Evolutionary conservation across 805 yeast species (phyloP), one percentile per base, ranked within the genome.

Genomic region (Kazachstania kunashirensis): DNA sequence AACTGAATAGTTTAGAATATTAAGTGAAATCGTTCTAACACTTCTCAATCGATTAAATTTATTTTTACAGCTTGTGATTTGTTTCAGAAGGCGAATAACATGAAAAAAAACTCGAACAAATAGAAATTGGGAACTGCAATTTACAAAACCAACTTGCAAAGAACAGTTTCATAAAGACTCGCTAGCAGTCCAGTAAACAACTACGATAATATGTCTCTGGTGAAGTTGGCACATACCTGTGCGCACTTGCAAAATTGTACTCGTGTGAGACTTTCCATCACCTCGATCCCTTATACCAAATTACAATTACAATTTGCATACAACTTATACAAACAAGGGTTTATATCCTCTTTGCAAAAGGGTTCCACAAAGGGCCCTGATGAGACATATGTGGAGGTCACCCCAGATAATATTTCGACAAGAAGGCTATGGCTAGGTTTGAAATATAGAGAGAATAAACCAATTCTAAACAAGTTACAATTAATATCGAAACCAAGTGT

Each of bases 311-410:
- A 82, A 51, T 71, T 92, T 33, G 84, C 94, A 11, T 65, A 83
- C 36, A 89, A 86, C 24, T 71, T 92, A 26, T 84, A 89, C 65
- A 82, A 80, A 45, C 94, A 88, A 61, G 98, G 98, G 0, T 85
- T 89, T 56, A 66, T 92, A 30, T 73, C 86, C 1, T 73, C 86
- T 2, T 71, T 92, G 36, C 94, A 84, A 52, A 74, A 84, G 52
- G 98, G 98, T 3, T 81, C 89, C 7, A 66, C 74, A 2, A 56
- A 71, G 8, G 95, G 96, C 1, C 97, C 98, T 11, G 97, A 92
- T 57, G 55, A 65, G 31, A 65, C 65, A 2, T 80, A 88, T 1
- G 76, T 75, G 4, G 86, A 80, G 29, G 82, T 77, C 16, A 86
- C 97, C 0, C 86, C 81, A 24, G 95, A 84, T 55, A 88, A 89